A percentile compares a stretch with the other conserved stretches of the same genome.
These are phyloP conservation scores for Talaromyces islandicus DNA, from an alignment of 2,329 filamentous ascomycete genomes.

Conservation along the genomic window DNA sequence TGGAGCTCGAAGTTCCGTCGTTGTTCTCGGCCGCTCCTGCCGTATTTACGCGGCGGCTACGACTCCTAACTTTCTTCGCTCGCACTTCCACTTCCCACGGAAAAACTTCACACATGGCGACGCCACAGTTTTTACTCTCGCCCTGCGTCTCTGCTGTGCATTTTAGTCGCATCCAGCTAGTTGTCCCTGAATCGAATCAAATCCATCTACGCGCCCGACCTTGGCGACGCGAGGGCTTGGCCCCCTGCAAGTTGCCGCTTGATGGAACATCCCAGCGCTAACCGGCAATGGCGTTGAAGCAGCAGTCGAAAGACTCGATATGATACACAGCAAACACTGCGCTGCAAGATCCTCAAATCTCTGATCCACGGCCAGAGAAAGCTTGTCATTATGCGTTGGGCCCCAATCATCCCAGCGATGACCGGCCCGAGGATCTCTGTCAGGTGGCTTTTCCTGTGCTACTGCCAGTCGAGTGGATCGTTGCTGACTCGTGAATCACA, in stretches of 20 bases:
- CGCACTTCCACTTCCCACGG: not conserved
- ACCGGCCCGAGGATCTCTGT: too few species aligned
- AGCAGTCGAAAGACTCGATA: not conserved
- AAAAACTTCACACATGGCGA: not conserved
- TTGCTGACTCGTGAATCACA: not conserved
- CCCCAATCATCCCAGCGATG: too few species aligned
- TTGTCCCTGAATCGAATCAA: not conserved
- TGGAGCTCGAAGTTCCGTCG: not conserved
- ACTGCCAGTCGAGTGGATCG: not conserved
- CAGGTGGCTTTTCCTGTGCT: too few species aligned
- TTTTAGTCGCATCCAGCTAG: not conserved
- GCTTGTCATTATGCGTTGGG: too few species aligned
- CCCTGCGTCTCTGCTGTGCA: not conserved
- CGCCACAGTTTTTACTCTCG: not conserved
- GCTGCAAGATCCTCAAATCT: not conserved
- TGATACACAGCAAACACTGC: not conserved
- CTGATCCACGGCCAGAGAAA: not conserved
- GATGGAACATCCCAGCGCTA: not conserved
- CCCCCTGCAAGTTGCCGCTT: not conserved
- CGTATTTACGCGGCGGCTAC: too few species aligned
- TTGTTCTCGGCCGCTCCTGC: not conserved
- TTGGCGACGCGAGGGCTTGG: not conserved
- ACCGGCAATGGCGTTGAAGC: not conserved
- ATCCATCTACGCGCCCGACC: not conserved
- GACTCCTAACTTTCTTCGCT: too few species aligned